Evolutionary conservation across 2,329 filamentous ascomycete genomes (phyloP).

Genomic region (Claviceps quebecensis): DNA sequence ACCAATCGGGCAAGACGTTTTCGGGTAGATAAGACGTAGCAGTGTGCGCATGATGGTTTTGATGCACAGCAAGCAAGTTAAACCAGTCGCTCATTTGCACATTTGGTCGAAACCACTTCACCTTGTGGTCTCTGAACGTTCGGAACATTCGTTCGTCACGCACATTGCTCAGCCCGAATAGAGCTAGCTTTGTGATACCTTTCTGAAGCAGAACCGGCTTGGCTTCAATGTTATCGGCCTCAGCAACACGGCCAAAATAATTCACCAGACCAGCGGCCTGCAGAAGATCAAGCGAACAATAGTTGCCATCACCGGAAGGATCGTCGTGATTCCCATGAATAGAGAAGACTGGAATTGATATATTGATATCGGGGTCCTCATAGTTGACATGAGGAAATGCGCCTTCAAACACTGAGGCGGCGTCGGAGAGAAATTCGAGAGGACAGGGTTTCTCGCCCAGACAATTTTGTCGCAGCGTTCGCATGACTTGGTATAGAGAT

Average conservation of each 20-base stretch:
- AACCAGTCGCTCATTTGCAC: constrained; percentile 83
- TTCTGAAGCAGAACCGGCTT: constrained; percentile 92
- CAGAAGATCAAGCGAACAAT: constrained; percentile 78
- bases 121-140: constrained; percentile 83
- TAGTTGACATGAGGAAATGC: constrained; percentile 94
- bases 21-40: constrained; percentile 91
- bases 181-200: constrained; percentile 76
- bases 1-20: constrained; percentile 77
- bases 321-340: constrained; percentile 99
- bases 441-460: constrained; percentile 91
- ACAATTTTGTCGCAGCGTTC: constrained; percentile 82
- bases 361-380: constrained; percentile 91
- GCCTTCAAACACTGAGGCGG: constrained; percentile 76
- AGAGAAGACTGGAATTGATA: constrained; percentile 93
- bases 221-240: constrained; percentile 84
- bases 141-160: constrained; percentile 88
- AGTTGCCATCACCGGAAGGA: constrained; percentile 88
- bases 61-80: constrained; percentile 87
- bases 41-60: constrained; percentile 88
- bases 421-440: constrained; percentile 87
- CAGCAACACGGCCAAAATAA: constrained; percentile 84
- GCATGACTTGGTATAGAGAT: constrained; percentile 95
- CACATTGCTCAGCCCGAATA: constrained; percentile 93
- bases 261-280: constrained; percentile 87
- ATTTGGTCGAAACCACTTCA: constrained; percentile 80